These are phyloP conservation scores for Chlorella sp. DNA, from an alignment of 139 green algal genomes.

Conservation along the genomic window DNA sequence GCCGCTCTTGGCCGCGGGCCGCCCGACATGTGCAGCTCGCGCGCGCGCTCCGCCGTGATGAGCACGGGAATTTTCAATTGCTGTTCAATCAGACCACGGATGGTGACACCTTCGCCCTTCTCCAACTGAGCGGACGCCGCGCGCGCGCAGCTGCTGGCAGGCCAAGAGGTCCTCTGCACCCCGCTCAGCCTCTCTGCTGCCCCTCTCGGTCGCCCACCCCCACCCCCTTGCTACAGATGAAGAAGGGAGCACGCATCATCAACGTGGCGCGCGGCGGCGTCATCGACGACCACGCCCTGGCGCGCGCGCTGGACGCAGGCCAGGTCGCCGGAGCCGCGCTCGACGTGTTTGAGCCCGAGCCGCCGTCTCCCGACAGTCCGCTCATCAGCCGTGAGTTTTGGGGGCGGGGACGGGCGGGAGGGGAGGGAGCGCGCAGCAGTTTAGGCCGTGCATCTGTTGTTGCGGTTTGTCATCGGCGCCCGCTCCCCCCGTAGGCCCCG, in stretches of 20 bases:
- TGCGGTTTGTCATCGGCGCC: no score
- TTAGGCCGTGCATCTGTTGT: no score
- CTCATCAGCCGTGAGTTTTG: no score
- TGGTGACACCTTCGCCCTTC: background rate
- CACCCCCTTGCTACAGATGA: constrained; percentile 52
- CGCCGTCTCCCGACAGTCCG: no score
- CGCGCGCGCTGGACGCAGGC: constrained; percentile 79
- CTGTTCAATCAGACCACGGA: background rate
- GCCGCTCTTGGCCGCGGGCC: no score
- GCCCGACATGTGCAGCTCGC: no score
- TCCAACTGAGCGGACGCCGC: background rate
- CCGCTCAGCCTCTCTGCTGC: background rate
- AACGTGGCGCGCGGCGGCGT: constrained; percentile 96
- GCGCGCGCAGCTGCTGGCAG: background rate
- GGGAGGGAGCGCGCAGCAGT: no score
- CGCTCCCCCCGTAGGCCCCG: no score
- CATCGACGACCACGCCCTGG: constrained; percentile 88
- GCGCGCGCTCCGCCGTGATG: no score
- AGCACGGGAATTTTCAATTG: background rate
- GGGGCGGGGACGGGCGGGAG: no score
- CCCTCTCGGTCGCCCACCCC: background rate
- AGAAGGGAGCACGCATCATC: constrained; percentile 88
- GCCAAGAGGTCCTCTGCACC: background rate
- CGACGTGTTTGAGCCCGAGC: constrained; percentile 92
- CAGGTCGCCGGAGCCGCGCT: constrained; percentile 71